Percentiles rank a stretch among this genome's conserved stretches.
Evolutionary conservation across 1,284 basidiomycete species (phyloP).

Genomic region (Malassezia pachydermatis): DNA sequence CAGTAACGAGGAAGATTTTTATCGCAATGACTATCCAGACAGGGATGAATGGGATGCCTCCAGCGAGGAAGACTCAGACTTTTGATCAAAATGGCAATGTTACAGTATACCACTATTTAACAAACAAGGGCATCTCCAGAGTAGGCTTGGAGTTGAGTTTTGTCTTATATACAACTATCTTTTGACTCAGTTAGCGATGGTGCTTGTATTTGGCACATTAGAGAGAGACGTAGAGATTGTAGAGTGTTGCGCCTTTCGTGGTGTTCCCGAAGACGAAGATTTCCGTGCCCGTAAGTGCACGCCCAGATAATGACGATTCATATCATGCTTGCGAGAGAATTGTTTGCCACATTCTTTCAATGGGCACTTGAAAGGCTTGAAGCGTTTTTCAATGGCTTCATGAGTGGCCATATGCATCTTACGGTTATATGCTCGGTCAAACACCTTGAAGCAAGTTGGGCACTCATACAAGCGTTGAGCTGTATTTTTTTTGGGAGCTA

Average conservation of each 20-base stretch:
- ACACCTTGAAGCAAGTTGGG: conserved; percentile 17
- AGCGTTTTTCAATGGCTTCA: conserved; percentile 17
- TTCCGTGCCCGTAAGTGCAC: conserved; percentile 13
- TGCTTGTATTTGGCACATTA: no score
- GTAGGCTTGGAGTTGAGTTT: no score
- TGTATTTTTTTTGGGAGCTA: neutral
- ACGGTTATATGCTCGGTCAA: conserved; percentile 16
- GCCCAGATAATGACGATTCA: conserved; percentile 17
- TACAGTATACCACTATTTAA: no score
- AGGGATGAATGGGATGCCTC: conserved; percentile 22
- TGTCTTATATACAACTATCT: no score
- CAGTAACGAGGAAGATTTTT: conserved; percentile 45
- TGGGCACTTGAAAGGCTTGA: conserved; percentile 13
- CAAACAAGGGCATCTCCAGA: no score
- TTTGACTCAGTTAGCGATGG: no score
- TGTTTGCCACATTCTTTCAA: conserved; percentile 8
- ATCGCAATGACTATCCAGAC: conserved; percentile 43
- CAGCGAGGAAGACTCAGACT: neutral
- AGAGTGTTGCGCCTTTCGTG: no score
- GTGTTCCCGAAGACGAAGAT: no score
- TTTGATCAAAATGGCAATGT: no score
- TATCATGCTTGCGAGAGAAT: conserved; percentile 18
- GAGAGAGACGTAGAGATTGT: no score
- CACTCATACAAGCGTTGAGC: conserved; percentile 10
- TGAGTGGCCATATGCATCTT: conserved; percentile 17